Percentiles rank a stretch among this genome's conserved stretches.
phyloP scores from a whole-genome alignment of 2,329 filamentous ascomycete genomes.

The Apiospora rasikravindrae region DNA sequence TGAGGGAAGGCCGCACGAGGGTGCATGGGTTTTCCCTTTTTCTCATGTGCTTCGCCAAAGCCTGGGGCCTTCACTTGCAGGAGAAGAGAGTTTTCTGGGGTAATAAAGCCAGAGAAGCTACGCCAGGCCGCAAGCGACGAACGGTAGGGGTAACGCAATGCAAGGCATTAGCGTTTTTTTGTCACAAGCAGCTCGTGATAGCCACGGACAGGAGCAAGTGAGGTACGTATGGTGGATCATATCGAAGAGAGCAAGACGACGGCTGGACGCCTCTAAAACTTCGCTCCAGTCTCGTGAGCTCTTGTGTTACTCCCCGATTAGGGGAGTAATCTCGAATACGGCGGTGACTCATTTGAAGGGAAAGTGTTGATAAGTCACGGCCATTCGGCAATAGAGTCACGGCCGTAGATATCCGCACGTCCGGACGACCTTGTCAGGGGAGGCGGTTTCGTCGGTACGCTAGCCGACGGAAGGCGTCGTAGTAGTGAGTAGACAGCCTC shows the following conservation, averaged over 20 bases:
- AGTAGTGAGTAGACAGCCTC: neutral
- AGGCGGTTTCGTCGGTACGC: conserved; percentile 2
- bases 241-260: neutral
- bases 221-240: neutral
- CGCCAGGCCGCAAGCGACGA: conserved; percentile 6
- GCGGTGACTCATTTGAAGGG: neutral
- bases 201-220: neutral
- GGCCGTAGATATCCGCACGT: conserved; percentile 13
- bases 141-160: conserved; percentile 5
- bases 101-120: conserved; percentile 5
- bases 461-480: conserved; percentile 12
- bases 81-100: conserved; percentile 11
- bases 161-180: neutral
- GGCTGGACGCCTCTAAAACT: neutral
- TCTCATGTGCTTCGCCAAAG: neutral
- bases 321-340: neutral
- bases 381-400: neutral
- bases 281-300: neutral
- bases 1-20: neutral
- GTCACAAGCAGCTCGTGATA: neutral
- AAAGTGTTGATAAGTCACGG: neutral
- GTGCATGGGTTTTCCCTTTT: neutral
- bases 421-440: neutral
- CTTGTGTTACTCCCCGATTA: neutral
- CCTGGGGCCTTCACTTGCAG: neutral